Base-by-base conservation (phyloP, 768 basidiomycete genomes). In the Tricholoma terreum region DNA sequence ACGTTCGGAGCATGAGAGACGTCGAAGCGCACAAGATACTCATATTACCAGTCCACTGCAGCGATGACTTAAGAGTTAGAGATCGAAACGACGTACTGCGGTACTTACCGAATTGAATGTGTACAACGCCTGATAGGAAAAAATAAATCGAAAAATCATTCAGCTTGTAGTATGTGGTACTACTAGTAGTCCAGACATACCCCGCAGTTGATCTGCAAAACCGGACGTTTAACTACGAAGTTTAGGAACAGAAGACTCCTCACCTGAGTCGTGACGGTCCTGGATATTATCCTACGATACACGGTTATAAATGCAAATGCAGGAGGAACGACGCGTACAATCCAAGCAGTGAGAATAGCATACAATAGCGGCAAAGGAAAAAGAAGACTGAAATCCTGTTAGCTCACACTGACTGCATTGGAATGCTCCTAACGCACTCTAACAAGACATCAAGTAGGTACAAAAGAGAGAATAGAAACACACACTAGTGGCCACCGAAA, bases 1-100 rank as follows among this genome's bases (percentile, higher is more conserved):
- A 87, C 86, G 86, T 87, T 68, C 87, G 77, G 50, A 88, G 75
- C 84, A 87, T 85, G 38, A 89, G 75, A 27, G 84, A 86, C 0
- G 85, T 87, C 14, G 84, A 85, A 8, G 84, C 82, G 58, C 80
- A 79, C n/a, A 84, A 74, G 36, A 87, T 83, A 5, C 84, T 72
- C 81, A 85, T 81, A 58, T 85, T 86, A 51, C 84, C 84, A 12
- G 83, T 77, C 79, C 80, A 81, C 85, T 87, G 58, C 14, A 48
- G 40, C 55, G 17, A 11, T 40, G n/a, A 30, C 40, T n/a, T 48
- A 27, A 52, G 61, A 50, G 36, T 55, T 38, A 43, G 30, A 52
- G n/a, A 42, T 50, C 9, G 12, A 10, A 40, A 36, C 34, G 19
- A 14, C 21, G 21, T 34, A 30, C 31, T 34, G 19, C 22, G 12